A percentile compares a stretch with the other conserved stretches of the same genome.
These are phyloP conservation scores for Hypoxylon sp. DNA, from an alignment of 2,329 filamentous ascomycete genomes.

Conservation along the genomic window DNA sequence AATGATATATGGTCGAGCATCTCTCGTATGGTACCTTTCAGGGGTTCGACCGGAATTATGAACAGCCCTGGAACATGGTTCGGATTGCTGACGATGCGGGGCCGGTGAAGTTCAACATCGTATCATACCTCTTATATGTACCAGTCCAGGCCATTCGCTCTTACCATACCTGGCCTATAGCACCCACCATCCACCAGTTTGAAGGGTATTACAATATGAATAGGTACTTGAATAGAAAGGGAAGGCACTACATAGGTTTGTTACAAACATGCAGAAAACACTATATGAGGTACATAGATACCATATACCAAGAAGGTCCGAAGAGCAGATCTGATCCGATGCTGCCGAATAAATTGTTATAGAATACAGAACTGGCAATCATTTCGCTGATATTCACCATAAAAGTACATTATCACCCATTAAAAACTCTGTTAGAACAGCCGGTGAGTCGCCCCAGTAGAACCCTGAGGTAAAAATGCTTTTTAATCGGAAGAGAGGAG, in stretches of 20 bases:
- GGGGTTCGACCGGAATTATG: background rate
- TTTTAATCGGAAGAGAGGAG: background rate
- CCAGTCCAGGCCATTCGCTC: background rate
- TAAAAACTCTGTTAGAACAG: background rate
- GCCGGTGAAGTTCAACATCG: constrained; percentile 12
- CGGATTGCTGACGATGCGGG: constrained; percentile 5
- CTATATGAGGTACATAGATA: background rate
- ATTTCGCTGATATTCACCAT: background rate
- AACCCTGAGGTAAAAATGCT: background rate
- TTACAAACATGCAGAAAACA: background rate
- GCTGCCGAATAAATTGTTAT: background rate
- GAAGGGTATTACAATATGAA: background rate
- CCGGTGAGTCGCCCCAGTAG: background rate
- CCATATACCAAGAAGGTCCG: background rate
- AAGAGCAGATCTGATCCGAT: background rate
- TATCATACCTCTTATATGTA: constrained; percentile 6
- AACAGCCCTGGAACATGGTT: background rate
- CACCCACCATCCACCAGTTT: background rate
- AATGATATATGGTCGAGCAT: background rate
- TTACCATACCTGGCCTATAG: background rate
- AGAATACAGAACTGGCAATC: background rate
- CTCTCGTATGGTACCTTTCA: background rate
- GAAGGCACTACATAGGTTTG: background rate
- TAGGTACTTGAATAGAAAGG: background rate
- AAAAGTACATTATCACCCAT: constrained; percentile 4